Percentiles rank a stretch among this genome's conserved stretches.
phyloP scores from a whole-genome alignment of 768 basidiomycete genomes.

The Lactarius pseudohatsudake region DNA sequence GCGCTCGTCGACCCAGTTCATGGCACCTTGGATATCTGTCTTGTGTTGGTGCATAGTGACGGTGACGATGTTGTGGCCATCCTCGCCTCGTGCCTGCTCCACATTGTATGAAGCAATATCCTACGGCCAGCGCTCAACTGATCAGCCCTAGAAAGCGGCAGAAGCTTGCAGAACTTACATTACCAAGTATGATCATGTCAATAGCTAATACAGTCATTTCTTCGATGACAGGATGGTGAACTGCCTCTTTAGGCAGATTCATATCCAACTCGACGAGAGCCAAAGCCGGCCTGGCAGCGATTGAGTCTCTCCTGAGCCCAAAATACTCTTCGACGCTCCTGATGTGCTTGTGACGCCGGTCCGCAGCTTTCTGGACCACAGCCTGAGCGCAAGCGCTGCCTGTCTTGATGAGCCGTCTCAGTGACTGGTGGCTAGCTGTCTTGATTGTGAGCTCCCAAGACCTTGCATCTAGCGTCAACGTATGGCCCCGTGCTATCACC shows the following conservation, averaged over 20 bases:
- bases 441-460: conserved; percentile 20
- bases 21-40: conserved; percentile 36
- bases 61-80: conserved; percentile 41
- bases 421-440: conserved; percentile 10
- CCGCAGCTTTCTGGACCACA: not conserved
- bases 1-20: conserved; percentile 35
- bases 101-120: conserved; percentile 35
- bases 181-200: conserved; percentile 7
- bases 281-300: not conserved
- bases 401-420: conserved; percentile 11
- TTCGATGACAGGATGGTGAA: conserved; percentile 6
- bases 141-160: not conserved
- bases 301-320: not conserved
- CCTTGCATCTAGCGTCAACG: not conserved
- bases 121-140: conserved; percentile 12
- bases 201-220: not conserved
- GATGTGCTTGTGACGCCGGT: not conserved
- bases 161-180: not conserved
- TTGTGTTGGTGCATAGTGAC: conserved; percentile 42
- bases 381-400: not conserved
- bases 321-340: conserved; percentile 9
- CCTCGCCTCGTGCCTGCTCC: conserved; percentile 38
- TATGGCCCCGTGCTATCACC: not conserved
- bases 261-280: conserved; percentile 7
- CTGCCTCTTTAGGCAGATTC: conserved; percentile 2